Evolutionary conservation across 305 asterid genomes (phyloP), one percentile per base, ranked within the genome.

Genomic region (Rubia tinctorum): DNA sequence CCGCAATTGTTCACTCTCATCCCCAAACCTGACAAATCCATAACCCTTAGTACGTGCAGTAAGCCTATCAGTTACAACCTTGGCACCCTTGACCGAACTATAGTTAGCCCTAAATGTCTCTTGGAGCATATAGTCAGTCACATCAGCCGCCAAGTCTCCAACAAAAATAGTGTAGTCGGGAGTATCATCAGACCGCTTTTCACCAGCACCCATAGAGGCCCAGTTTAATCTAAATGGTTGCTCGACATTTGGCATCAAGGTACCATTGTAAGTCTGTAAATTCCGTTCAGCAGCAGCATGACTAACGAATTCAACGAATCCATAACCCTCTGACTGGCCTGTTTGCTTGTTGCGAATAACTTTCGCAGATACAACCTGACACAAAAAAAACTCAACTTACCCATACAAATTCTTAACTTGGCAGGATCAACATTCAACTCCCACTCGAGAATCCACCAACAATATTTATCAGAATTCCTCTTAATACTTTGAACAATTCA

Each of bases 81-180:
- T 84, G 25, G 88, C 88, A 47, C 84, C 84, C 76, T 84, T 84
- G 43, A 84, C 76, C 23, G 88, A 79, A 61, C 76, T 51, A 69
- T 84, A 84, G 78, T 56, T 75, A 63, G 73, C 81, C 77, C 81
- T 81, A 76, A 84, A 84, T 18, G 85, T 81, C 74, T 84, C 88
- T 74, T 79, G 88, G 76, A 84, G 88, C 76, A 72, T 69, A 61
- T 79, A 75, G 80, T 84, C 88, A 37, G 84, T 84, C 45, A 84
- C 88, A 75, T 84, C 88, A 66, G 85, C 77, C 7, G 88, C 88
- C 81, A 84, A 79, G 72, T 84, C 88, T 8, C 88, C 88, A 62
- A 84, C 84, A 40, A 84, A 84, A 45, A 84, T 75, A 6, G 88
- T 81, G 79, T 77, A 67, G 14, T 84, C 88, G 44, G 84, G 76